These are phyloP conservation scores for Castanea sativa DNA, from an alignment of 306 rosid species.

Conservation along the genomic window DNA sequence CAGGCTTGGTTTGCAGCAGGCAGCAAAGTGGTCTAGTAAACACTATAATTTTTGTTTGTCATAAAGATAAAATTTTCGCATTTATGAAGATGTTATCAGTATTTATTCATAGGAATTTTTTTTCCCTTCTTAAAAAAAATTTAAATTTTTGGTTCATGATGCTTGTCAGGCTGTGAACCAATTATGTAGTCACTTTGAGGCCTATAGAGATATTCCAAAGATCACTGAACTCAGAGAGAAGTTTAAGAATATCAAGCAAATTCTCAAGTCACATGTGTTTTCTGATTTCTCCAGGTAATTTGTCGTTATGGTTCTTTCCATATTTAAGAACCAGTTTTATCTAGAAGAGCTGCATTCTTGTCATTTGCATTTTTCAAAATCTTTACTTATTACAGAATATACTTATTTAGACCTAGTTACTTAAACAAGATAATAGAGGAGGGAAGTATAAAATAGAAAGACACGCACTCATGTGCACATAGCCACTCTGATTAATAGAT, in stretches of 20 bases:
- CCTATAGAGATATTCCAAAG: slow-evolving; percentile 95
- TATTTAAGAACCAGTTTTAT: not conserved
- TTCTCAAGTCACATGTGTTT: slow-evolving; percentile 94
- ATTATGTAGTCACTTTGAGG: slow-evolving; percentile 95
- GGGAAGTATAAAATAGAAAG: no score
- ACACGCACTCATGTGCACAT: no score
- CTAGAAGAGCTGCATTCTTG: no score
- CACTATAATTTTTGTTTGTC: not conserved
- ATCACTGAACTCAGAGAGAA: slow-evolving; percentile 97
- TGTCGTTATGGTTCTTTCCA: not conserved
- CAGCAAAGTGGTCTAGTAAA: not conserved
- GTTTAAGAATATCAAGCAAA: slow-evolving; percentile 95
- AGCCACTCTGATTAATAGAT: not conserved
- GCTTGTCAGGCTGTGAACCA: slow-evolving; percentile 93
- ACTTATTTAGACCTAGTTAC: no score
- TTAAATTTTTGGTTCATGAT: slow-evolving; percentile 14
- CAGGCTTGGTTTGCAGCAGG: not conserved
- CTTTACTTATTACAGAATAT: no score
- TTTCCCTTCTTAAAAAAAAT: not conserved
- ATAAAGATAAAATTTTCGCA: not conserved
- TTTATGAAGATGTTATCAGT: slow-evolving; percentile 14
- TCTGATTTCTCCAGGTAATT: slow-evolving; percentile 94
- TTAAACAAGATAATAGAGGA: no score
- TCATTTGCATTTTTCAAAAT: no score
- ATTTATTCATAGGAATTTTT: not conserved